phyloP scores from a whole-genome alignment of 78 protist genomes.

The Cavenderia fasciculata region DNA sequence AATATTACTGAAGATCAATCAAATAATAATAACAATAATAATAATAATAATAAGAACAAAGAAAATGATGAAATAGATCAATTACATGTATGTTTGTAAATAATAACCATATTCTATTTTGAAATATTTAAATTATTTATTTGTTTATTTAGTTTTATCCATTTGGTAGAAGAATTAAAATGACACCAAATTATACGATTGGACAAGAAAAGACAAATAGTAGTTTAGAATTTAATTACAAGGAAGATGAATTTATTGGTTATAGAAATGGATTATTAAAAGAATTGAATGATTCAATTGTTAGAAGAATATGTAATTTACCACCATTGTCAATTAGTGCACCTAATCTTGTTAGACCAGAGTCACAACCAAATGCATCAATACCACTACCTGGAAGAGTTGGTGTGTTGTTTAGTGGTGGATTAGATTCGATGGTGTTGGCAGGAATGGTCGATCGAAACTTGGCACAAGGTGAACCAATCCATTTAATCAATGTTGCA shows the following conservation, averaged over 20 bases:
- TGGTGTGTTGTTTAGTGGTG: conserved; percentile 86
- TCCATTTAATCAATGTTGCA: conserved; percentile 92
- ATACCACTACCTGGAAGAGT: conserved; percentile 25
- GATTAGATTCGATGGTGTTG: conserved; percentile 84
- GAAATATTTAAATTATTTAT: too few relatives aligned
- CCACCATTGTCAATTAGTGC: neutral
- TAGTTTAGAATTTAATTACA: too few relatives aligned
- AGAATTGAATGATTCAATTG: conserved; percentile 5
- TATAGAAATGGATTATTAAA: conserved; percentile 30
- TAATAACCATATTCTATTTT: too few relatives aligned
- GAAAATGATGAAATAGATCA: conserved; percentile 22
- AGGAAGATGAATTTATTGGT: neutral
- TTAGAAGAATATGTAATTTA: conserved; percentile 8
- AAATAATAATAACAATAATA: neutral
- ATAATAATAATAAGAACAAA: neutral
- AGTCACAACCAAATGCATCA: conserved; percentile 17
- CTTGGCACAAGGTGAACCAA: conserved; percentile 48
- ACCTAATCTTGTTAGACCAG: conserved; percentile 37
- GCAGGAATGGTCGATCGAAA: conserved; percentile 73
- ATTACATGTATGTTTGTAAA: too few relatives aligned
- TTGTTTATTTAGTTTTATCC: too few relatives aligned
- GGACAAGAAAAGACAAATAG: too few relatives aligned
- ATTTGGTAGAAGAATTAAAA: conserved; percentile 57
- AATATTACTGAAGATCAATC: too few relatives aligned
- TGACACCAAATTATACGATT: too few relatives aligned